Evolutionary conservation across 257 asterid species (phyloP).

Genomic region (Solanum virginianum): DNA sequence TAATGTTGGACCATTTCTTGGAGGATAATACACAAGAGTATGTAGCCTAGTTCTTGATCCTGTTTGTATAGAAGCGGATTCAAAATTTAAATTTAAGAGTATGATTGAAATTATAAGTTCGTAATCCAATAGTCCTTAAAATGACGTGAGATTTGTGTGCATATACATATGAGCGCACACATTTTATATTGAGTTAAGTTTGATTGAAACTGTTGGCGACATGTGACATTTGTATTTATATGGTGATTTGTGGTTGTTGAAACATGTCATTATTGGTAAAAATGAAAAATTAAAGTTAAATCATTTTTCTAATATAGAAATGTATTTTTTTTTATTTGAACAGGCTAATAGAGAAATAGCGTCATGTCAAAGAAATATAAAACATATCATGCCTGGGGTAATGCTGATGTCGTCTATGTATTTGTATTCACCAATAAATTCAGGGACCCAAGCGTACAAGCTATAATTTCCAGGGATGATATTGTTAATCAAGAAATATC

Average conservation of each 20-base stretch:
- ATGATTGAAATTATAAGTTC: background rate
- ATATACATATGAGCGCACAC: background rate
- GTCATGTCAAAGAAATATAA: background rate
- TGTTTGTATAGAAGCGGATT: background rate
- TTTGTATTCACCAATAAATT: constrained; percentile 1
- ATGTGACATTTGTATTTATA: background rate
- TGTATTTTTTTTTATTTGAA: background rate
- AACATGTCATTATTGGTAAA: background rate
- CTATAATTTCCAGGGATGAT: constrained; percentile 1
- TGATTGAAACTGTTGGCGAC: background rate
- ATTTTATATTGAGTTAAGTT: background rate
- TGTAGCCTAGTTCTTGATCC: constrained; percentile 15
- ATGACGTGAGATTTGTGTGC: background rate
- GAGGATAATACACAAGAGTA: constrained; percentile 30
- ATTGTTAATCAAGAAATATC: background rate
- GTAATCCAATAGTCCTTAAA: background rate
- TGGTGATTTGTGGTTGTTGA: background rate
- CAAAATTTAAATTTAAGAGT: background rate
- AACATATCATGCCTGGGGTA: background rate
- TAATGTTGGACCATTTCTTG: constrained; percentile 42
- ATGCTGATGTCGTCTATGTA: background rate
- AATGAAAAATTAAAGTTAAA: background rate
- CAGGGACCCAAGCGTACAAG: constrained; percentile 8
- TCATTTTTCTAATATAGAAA: background rate
- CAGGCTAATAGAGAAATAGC: background rate